Evolutionary conservation across 768 basidiomycete species (phyloP), one percentile per base, ranked within the genome.

Genomic region (Wakefieldia striispora): DNA sequence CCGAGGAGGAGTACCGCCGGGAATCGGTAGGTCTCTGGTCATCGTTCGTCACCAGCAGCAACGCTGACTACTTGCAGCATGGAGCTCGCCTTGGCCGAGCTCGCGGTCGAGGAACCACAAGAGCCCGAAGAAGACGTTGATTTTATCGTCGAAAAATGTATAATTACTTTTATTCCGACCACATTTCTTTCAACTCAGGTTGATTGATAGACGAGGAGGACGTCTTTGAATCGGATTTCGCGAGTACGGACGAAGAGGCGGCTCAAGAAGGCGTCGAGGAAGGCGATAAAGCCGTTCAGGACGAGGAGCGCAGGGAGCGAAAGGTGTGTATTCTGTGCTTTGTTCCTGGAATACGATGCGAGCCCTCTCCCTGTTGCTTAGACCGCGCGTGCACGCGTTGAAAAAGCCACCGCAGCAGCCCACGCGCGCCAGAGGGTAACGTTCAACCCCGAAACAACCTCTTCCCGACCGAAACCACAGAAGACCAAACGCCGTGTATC

Each of bases 171-270:
- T 10, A 19, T 40, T 6, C 10, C 4, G 10, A 13, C 27, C 5
- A 7, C 16, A 14, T 29, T 31, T 23, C 2, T 37, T 19, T 23
- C 42, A 8, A 11, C 40, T 38, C 2, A 38, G 20, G 7, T n/a
- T 21, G 17, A 13, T 33, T 14, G 43, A 3, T 45, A 90, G 91
- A 88, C 44, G 91, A 94, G 64, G 83, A 88, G 56, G 90, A 92
- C 59, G 64, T 85, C 8, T 89, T 91, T 51, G 89, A 78, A 55
- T 88, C 86, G 10, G 91, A 93, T 64, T 93, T 94, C 60, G 87
- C 83, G 54, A 88, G 86, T 55, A 92, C 91, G 0, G 91, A 92
- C 50, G 89, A 89, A 38, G 80, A 77, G 49, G 71, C 64, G 33
- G 75, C 67, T 1, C 76, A 78, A n/a, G 76, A 78, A 21, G 79